phyloP scores from a whole-genome alignment of 768 basidiomycete species.

The Boletellus ananas region DNA sequence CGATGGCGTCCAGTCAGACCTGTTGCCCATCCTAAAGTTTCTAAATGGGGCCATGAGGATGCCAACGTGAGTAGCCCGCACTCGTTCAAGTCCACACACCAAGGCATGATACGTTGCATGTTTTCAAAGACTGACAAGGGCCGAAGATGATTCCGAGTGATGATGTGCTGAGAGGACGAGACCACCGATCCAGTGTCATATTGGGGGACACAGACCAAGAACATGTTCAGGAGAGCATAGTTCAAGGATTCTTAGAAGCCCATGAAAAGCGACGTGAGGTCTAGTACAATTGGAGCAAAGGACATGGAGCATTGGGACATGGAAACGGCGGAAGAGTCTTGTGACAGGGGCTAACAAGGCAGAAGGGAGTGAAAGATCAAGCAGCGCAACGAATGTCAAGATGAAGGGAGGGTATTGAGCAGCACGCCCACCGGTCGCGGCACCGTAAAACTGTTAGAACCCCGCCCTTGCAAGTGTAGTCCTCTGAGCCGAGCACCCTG shows the following conservation, averaged over 20 bases:
- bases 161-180: background rate
- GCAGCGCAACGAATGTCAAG: constrained; percentile 3
- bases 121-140: constrained; percentile 7
- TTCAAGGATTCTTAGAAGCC: constrained; percentile 1
- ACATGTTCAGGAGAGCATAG: background rate
- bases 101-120: constrained; percentile 1
- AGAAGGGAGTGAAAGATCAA: background rate
- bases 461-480: too few species aligned
- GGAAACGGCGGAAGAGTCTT: constrained; percentile 1
- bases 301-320: background rate
- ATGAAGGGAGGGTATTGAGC: background rate
- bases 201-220: background rate
- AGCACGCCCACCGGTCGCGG: too few species aligned
- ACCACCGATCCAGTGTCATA: background rate
- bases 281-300: background rate
- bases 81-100: constrained; percentile 3
- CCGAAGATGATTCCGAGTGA: constrained; percentile 1
- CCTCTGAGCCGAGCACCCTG: too few species aligned
- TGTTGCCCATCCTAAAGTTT: background rate
- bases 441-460: too few species aligned
- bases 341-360: background rate
- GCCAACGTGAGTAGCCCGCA: constrained; percentile 7
- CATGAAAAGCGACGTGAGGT: constrained; percentile 5
- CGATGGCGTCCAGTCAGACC: constrained; percentile 3
- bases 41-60: constrained; percentile 14